phyloP scores from a whole-genome alignment of 306 rosid species.

The Canavalia gladiata region DNA sequence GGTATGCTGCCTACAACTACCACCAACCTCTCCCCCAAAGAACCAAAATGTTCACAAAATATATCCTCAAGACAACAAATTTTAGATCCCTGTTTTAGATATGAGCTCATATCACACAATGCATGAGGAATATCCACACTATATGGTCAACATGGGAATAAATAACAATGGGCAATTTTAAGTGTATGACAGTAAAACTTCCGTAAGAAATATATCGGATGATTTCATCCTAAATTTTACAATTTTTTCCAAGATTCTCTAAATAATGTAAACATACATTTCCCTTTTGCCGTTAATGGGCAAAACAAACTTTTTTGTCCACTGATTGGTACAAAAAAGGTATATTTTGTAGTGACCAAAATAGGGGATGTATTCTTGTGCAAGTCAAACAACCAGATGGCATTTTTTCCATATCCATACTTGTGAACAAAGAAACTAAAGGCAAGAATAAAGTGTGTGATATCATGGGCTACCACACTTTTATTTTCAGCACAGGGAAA shows the following conservation, averaged over 20 bases:
- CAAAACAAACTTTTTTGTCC: not conserved
- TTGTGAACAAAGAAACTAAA: too few relatives aligned
- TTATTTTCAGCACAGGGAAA: too few relatives aligned
- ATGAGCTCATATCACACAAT: not conserved
- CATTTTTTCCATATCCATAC: too few relatives aligned
- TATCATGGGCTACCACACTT: too few relatives aligned
- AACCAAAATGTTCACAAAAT: not conserved
- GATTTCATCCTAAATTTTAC: not conserved
- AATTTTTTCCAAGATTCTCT: not conserved
- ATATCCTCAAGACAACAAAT: not conserved
- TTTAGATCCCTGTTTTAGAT: not conserved
- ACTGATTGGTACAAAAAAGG: not conserved
- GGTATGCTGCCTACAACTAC: slow-evolving; percentile 1
- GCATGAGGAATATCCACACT: not conserved
- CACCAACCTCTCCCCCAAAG: not conserved
- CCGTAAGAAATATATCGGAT: not conserved
- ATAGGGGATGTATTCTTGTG: not conserved
- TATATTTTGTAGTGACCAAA: not conserved
- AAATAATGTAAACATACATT: not conserved
- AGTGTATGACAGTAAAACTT: not conserved
- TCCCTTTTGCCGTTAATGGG: not conserved
- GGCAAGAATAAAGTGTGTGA: too few relatives aligned
- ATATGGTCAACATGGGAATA: not conserved
- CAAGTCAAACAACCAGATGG: not conserved
- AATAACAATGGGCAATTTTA: not conserved